These are phyloP conservation scores for Wickerhamiella galacta DNA, from an alignment of 805 yeast genomes.

Conservation along the genomic window DNA sequence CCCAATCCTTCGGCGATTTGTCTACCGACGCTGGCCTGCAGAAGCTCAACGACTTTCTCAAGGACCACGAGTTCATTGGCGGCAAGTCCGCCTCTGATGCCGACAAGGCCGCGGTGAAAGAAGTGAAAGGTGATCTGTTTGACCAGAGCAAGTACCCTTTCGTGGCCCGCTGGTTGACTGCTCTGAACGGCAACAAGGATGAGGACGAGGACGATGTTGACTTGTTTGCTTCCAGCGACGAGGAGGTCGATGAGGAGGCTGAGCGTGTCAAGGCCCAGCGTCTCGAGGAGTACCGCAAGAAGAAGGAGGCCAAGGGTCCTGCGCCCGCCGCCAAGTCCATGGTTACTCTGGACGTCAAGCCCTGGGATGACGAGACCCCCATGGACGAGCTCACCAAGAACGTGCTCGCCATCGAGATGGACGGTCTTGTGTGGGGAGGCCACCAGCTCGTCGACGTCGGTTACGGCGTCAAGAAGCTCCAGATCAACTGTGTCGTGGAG, in stretches of 20 bases:
- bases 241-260: conserved; percentile 91
- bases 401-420: conserved; percentile 72
- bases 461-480: conserved; percentile 98
- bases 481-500: conserved; percentile 95
- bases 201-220: conserved; percentile 86
- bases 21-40: conserved; percentile 32
- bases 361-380: conserved; percentile 99
- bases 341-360: conserved; percentile 94
- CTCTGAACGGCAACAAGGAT: conserved; percentile 58
- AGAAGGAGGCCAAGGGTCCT: conserved; percentile 93
- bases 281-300: conserved; percentile 93
- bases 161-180: conserved; percentile 97
- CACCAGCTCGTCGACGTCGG: conserved; percentile 93
- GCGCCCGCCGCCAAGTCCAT: conserved; percentile 97
- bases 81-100: conserved; percentile 77
- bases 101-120: conserved; percentile 72
- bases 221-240: conserved; percentile 87
- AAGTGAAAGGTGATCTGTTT: conserved; percentile 35
- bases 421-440: conserved; percentile 98
- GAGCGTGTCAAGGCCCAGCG: conserved; percentile 95
- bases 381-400: conserved; percentile 72
- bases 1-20: conserved; percentile 30
- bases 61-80: conserved; percentile 85
- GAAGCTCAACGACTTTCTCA: conserved; percentile 69
- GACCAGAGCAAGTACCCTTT: conserved; percentile 68